These are phyloP conservation scores for Coniella lustricola DNA, from an alignment of 2,329 filamentous ascomycete species.

Conservation along the genomic window DNA sequence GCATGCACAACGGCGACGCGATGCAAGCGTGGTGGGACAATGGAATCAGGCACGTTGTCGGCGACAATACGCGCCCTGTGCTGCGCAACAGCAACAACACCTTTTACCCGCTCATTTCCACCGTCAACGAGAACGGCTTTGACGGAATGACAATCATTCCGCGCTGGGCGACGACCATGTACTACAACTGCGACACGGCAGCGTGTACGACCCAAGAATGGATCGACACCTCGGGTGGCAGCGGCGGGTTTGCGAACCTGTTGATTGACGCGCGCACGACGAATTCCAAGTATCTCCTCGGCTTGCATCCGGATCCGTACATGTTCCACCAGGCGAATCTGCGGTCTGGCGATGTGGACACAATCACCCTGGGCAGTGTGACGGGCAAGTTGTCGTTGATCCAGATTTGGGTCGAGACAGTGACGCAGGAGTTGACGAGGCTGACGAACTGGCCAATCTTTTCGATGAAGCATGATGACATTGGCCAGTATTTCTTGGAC, in stretches of 20 bases:
- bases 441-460: constrained; percentile 43
- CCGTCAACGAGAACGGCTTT: constrained; percentile 41
- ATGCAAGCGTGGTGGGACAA: constrained; percentile 52
- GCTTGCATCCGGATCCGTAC: constrained; percentile 47
- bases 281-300: constrained; percentile 50
- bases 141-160: constrained; percentile 50
- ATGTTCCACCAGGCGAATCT: constrained; percentile 62
- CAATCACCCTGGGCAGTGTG: constrained; percentile 41
- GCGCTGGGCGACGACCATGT: constrained; percentile 55
- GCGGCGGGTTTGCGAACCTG: constrained; percentile 45
- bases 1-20: constrained; percentile 55
- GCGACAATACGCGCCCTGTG: constrained; percentile 52
- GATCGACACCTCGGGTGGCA: constrained; percentile 50
- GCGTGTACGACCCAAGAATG: constrained; percentile 52
- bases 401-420: constrained; percentile 49
- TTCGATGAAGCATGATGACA: constrained; percentile 49
- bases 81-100: constrained; percentile 44
- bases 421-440: constrained; percentile 46
- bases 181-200: constrained; percentile 56
- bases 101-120: constrained; percentile 51
- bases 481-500: constrained; percentile 42
- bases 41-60: constrained; percentile 52
- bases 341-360: constrained; percentile 40
- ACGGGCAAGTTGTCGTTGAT: constrained; percentile 42
- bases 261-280: constrained; percentile 42